Evolutionary conservation across 805 yeast species (phyloP).

Genomic region (Trichomonascus vanleenenianus): DNA sequence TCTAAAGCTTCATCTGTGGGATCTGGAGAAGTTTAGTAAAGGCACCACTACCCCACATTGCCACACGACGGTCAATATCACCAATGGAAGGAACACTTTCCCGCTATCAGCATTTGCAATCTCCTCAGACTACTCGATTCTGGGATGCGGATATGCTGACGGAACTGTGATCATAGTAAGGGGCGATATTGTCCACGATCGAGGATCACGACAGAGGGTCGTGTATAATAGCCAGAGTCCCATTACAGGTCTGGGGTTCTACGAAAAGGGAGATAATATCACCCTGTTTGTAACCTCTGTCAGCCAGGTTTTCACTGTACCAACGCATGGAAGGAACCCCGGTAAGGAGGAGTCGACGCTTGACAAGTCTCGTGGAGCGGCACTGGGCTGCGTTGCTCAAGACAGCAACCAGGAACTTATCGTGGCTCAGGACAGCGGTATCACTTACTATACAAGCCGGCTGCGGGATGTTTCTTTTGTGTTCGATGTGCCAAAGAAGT

Average conservation of each 20-base stretch:
- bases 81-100: slow-evolving; percentile 66
- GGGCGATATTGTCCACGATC: slow-evolving; percentile 81
- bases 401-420: slow-evolving; percentile 42
- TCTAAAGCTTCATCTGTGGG: slow-evolving; percentile 64
- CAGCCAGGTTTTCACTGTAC: slow-evolving; percentile 57
- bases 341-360: slow-evolving; percentile 49
- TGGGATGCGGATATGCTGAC: slow-evolving; percentile 74
- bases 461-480: slow-evolving; percentile 39
- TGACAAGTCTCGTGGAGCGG: slow-evolving; percentile 41
- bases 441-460: slow-evolving; percentile 50
- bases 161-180: slow-evolving; percentile 76
- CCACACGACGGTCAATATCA: slow-evolving; percentile 54
- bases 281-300: slow-evolving; percentile 69
- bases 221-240: slow-evolving; percentile 74
- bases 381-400: slow-evolving; percentile 35
- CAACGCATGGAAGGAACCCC: slow-evolving; percentile 71
- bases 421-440: slow-evolving; percentile 55
- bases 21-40: slow-evolving; percentile 38
- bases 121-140: slow-evolving; percentile 48
- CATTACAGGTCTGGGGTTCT: slow-evolving; percentile 65
- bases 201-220: slow-evolving; percentile 82
- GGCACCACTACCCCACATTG: slow-evolving; percentile 35
- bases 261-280: slow-evolving; percentile 32
- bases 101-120: slow-evolving; percentile 65
- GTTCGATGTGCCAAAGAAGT: slow-evolving; percentile 49